Base-by-base conservation (phyloP, 257 asterid species). In the Solanum raphanifolium region DNA sequence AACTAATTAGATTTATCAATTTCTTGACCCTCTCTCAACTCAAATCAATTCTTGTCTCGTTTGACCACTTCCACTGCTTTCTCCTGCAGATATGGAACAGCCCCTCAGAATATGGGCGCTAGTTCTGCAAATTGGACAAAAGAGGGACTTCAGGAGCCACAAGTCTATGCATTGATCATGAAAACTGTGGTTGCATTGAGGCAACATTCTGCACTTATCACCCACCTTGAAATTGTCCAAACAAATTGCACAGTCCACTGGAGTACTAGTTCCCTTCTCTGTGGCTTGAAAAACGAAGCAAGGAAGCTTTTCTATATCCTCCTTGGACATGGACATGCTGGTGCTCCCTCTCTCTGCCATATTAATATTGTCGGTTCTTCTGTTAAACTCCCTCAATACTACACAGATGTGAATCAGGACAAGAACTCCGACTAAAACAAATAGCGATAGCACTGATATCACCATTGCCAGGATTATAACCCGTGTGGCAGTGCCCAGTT, bases 261-360 rank as follows among this genome's bases (percentile, higher is more conserved):
- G 86, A 41, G 87, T 79, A 86, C 46, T 38, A 66, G 11, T 46
- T 41, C 92, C 94, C 46, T 52, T 87, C 89, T 84, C 94, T 91
- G 85, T 90, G 29, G 85, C 92, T 89, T 88, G 84, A 89, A 93
- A 95, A 62, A 93, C 90, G 76, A 95, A 96, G 41, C 95, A 88
- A 5, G 99, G 99, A 15, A 96, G 92, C 95, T 93, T 94, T 34
- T 93, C 98, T 48, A 96, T 89, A 87, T 95, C 99, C 18, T 93
- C 98, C 9, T 38, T 92, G 1, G 98, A 93, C 98, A 95, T 92
- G 1, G 98, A 93, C 98, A 95, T 92, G 87, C 95, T 95, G 7
- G 89, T 83, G 91, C 93, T 93, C 43, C 92, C 94, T 62, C 92
- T 92, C 87, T 93, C 95, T 16, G 21, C 92, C 88, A 39, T 78